A percentile compares a stretch with the other conserved stretches of the same genome.
phyloP scores from a whole-genome alignment of 2,329 filamentous ascomycete species.

The Hymenoscyphus fructigenus region DNA sequence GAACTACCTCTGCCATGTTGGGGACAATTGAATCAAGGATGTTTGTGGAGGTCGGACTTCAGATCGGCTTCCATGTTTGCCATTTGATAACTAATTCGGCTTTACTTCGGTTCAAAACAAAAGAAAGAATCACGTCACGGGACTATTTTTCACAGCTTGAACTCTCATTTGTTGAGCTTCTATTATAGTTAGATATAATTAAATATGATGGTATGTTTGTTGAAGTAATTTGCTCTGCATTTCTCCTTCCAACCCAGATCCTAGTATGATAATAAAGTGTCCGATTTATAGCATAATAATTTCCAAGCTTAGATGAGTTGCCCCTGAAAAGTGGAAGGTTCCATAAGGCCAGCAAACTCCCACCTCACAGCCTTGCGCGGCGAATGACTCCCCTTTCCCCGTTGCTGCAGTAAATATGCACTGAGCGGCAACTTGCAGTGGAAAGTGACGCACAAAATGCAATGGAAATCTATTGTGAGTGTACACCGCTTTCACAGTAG shows the following conservation, averaged over 20 bases:
- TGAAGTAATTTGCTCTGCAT: too few species aligned
- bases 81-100: neutral
- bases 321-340: constrained; percentile 2
- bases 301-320: neutral
- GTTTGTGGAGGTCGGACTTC: neutral
- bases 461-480: neutral
- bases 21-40: neutral
- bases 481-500: too few species aligned
- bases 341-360: neutral
- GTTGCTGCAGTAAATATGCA: neutral
- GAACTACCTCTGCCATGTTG: constrained; percentile 23
- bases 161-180: too few species aligned
- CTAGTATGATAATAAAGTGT: neutral
- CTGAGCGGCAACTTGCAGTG: neutral
- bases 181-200: too few species aligned
- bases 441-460: neutral
- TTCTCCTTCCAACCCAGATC: neutral
- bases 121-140: neutral
- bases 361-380: constrained; percentile 23
- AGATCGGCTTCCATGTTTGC: neutral
- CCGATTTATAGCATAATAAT: neutral
- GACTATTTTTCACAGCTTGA: neutral
- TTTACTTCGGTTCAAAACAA: neutral
- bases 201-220: too few species aligned
- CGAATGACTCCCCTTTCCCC: constrained; percentile 15